Conservation (phyloP, 2,329 filamentous ascomycete species). For the Phialophora verrucosa region DNA sequence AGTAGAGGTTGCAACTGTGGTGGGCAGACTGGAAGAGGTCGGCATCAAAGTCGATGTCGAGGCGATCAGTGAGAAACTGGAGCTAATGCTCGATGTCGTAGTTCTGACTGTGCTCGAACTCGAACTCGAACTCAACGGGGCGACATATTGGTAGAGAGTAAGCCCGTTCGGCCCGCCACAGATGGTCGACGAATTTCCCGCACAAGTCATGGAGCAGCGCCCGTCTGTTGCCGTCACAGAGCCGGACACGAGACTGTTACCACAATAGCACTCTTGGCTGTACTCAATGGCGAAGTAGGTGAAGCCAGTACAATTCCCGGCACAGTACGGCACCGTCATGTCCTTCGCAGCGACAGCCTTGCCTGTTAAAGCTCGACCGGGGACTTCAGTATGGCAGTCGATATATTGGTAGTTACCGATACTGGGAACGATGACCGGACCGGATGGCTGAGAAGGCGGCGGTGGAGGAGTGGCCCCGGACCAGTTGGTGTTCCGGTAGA, state of each 20-base stretch:
- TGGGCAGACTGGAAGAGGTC: not conserved
- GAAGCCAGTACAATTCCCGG: constrained; percentile 38
- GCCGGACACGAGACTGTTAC: constrained; percentile 38
- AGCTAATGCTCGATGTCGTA: constrained; percentile 5
- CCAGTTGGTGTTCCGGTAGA: constrained; percentile 31
- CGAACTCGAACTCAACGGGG: constrained; percentile 24
- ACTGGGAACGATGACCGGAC: constrained; percentile 29
- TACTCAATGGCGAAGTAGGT: constrained; percentile 50
- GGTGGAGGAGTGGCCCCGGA: constrained; percentile 21
- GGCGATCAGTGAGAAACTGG: not conserved
- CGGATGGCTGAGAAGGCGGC: constrained; percentile 15
- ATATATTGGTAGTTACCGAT: constrained; percentile 31
- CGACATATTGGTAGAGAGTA: constrained; percentile 33
- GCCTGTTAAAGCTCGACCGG: constrained; percentile 31
- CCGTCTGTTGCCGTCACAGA: constrained; percentile 27
- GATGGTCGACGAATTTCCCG: constrained; percentile 39
- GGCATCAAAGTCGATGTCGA: not conserved
- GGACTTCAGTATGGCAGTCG: constrained; percentile 34
- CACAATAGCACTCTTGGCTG: constrained; percentile 46
- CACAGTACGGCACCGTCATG: constrained; percentile 33
- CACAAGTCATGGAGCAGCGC: constrained; percentile 37
- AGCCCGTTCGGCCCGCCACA: constrained; percentile 41
- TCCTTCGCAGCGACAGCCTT: constrained; percentile 26
- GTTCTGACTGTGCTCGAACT: constrained; percentile 19
- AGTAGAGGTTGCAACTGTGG: not conserved